Conservation (phyloP, 2,329 filamentous ascomycete genomes). For the Bipolaris cookei region DNA sequence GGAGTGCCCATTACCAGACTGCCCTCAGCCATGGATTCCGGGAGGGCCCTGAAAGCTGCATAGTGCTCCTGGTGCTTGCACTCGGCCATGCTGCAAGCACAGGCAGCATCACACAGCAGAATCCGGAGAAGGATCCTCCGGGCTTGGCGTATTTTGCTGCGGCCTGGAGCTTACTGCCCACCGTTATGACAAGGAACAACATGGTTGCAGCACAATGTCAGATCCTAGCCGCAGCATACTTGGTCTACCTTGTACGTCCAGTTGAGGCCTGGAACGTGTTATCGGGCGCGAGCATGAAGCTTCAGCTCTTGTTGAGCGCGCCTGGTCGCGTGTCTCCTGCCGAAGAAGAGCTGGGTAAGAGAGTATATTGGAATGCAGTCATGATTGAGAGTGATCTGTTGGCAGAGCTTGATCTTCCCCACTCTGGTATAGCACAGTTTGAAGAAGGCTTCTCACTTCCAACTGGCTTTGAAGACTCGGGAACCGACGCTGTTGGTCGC, state of each 20-base stretch:
- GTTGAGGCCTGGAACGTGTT: slow-evolving; percentile 83
- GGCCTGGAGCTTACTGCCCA: slow-evolving; percentile 77
- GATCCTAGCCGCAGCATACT: slow-evolving; percentile 78
- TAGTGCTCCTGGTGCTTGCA: slow-evolving; percentile 78
- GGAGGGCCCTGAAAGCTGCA: slow-evolving; percentile 80
- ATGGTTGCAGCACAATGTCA: slow-evolving; percentile 81
- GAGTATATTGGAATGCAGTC: slow-evolving; percentile 84
- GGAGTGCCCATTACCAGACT: slow-evolving; percentile 75
- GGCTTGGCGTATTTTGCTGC: slow-evolving; percentile 81
- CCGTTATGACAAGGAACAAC: slow-evolving; percentile 79
- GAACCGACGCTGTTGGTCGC: slow-evolving; percentile 70
- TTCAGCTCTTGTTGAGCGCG: slow-evolving; percentile 77
- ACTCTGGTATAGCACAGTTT: slow-evolving; percentile 81
- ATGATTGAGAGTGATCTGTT: slow-evolving; percentile 80
- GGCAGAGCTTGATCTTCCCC: slow-evolving; percentile 79
- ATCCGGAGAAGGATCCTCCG: slow-evolving; percentile 72
- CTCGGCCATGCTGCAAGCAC: slow-evolving; percentile 77
- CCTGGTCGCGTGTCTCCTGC: slow-evolving; percentile 73
- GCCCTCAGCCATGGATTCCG: slow-evolving; percentile 78
- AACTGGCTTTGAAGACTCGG: slow-evolving; percentile 73
- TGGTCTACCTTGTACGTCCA: slow-evolving; percentile 82
- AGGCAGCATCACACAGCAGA: slow-evolving; percentile 76
- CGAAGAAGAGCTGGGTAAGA: slow-evolving; percentile 74
- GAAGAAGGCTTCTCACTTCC: slow-evolving; percentile 81
- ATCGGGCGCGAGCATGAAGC: slow-evolving; percentile 79